A percentile compares a stretch with the other conserved stretches of the same genome.
Conservation (phyloP, 306 rosid genomes). For the Malus asiatica region DNA sequence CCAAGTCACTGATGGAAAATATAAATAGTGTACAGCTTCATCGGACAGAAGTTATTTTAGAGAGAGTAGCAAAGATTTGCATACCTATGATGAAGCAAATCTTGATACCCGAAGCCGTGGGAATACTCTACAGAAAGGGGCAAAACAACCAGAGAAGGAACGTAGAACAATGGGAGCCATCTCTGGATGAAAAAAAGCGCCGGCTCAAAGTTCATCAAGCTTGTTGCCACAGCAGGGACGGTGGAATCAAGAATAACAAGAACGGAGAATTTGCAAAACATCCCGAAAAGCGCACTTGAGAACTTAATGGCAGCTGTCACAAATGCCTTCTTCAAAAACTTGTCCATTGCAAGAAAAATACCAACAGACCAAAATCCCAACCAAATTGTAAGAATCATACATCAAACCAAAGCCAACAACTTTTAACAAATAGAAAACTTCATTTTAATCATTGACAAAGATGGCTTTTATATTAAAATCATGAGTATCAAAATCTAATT, state of each 20-base stretch:
- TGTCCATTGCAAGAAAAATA: constrained; percentile 51
- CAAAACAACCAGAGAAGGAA: constrained; percentile 78
- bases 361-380: constrained; percentile 65
- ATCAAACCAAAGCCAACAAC: not conserved
- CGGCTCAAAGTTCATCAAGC: constrained; percentile 68
- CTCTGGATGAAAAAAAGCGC: constrained; percentile 84
- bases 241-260: constrained; percentile 58
- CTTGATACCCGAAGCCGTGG: constrained; percentile 86
- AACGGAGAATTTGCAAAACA: constrained; percentile 86
- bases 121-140: constrained; percentile 83
- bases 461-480: no score
- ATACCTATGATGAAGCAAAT: constrained; percentile 67
- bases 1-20: not conserved
- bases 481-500: no score
- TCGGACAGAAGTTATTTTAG: not conserved
- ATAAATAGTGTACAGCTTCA: not conserved
- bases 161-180: constrained; percentile 92
- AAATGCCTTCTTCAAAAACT: constrained; percentile 57
- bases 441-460: no score
- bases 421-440: not conserved
- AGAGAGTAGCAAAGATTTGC: constrained; percentile 3
- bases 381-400: not conserved
- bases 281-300: constrained; percentile 91
- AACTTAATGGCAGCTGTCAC: constrained; percentile 73
- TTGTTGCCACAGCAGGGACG: constrained; percentile 53